Evolutionary conservation across 164 flowering plant genomes (phyloP).

Genomic region (Brasenia schreberi): DNA sequence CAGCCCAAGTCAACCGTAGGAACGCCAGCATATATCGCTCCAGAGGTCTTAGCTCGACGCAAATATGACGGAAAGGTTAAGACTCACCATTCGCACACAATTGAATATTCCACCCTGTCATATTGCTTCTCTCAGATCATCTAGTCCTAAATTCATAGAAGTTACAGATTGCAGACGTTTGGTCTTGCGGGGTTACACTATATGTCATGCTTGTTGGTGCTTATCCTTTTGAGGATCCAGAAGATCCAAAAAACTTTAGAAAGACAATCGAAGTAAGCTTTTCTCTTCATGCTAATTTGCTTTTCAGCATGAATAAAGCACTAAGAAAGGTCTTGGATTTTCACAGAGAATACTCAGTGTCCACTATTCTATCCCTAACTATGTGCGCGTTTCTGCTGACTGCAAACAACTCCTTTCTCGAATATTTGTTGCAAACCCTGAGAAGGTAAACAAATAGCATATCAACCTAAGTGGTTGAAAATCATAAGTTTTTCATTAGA

Average conservation of each 20-base stretch:
- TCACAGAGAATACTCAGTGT: constrained; percentile 64
- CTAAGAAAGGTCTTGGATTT: no score
- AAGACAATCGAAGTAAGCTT: constrained; percentile 56
- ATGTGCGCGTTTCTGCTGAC: constrained; percentile 56
- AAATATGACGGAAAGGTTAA: constrained; percentile 82
- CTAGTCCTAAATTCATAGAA: constrained; percentile 5
- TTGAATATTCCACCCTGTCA: neutral
- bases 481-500: neutral
- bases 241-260: constrained; percentile 64
- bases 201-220: constrained; percentile 87
- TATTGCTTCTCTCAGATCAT: neutral
- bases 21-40: constrained; percentile 85
- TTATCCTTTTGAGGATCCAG: constrained; percentile 87
- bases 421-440: constrained; percentile 66
- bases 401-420: constrained; percentile 60
- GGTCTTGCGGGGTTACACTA: constrained; percentile 91
- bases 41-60: constrained; percentile 57
- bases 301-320: no score
- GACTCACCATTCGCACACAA: neutral
- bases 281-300: neutral
- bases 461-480: neutral
- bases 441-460: constrained; percentile 33
- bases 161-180: constrained; percentile 69
- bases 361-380: constrained; percentile 66
- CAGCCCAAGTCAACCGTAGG: constrained; percentile 87